These are phyloP conservation scores for Pythium insidiosum DNA, from an alignment of 352 stramenopile genomes.

Conservation along the genomic window DNA sequence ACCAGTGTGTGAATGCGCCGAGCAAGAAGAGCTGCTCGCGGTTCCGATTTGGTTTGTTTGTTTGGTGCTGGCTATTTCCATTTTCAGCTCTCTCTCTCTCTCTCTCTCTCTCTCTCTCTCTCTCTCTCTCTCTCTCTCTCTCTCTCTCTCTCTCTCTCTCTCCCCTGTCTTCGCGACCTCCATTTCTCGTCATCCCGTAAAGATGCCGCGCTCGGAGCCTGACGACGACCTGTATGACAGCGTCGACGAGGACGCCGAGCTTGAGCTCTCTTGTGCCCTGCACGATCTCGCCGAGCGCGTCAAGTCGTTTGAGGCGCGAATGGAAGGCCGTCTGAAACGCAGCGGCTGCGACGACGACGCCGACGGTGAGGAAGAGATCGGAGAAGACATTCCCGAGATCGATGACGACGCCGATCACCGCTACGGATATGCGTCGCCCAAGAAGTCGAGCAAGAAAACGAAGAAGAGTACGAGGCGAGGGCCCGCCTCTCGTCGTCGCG, in stretches of 20 bases:
- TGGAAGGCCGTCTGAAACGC: constrained; percentile 40
- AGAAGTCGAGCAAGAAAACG: constrained; percentile 9
- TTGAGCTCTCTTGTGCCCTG: constrained; percentile 66
- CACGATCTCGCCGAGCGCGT: constrained; percentile 56
- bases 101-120: no score
- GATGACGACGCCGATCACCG: constrained; percentile 14
- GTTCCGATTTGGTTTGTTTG: background rate
- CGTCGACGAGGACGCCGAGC: constrained; percentile 64
- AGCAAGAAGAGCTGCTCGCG: no score
- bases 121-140: background rate
- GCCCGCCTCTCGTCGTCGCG: constrained; percentile 6
- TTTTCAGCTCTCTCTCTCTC: no score
- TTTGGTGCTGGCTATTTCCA: no score
- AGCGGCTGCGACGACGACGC: constrained; percentile 19
- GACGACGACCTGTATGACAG: constrained; percentile 31
- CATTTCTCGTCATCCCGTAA: background rate
- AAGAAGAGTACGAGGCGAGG: constrained; percentile 2
- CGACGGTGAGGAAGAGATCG: constrained; percentile 49
- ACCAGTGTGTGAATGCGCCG: no score
- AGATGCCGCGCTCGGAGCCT: constrained; percentile 23
- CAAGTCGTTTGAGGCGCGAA: constrained; percentile 65
- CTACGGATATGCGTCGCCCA: constrained; percentile 22
- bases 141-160: background rate
- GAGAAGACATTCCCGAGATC: constrained; percentile 51
- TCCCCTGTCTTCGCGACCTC: background rate